phyloP scores from a whole-genome alignment of 176 grass and related monocot species.

The Carex kokanica region DNA sequence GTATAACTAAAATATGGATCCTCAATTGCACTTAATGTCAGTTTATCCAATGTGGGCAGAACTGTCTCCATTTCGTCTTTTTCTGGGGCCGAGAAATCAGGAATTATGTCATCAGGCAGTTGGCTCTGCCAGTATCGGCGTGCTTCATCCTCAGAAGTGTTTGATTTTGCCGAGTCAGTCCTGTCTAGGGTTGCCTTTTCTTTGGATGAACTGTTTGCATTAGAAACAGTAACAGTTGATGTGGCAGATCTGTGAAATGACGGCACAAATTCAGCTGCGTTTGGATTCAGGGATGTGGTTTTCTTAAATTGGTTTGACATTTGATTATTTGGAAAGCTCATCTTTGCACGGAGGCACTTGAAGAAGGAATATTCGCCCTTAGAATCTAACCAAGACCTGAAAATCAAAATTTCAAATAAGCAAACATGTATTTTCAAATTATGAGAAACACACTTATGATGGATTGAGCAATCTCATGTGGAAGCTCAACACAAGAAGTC shows the following conservation, averaged over 20 bases:
- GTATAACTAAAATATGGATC: conserved; percentile 40
- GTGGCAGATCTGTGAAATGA: conserved; percentile 55
- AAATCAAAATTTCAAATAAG: conserved; percentile 26
- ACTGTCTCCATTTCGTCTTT: conserved; percentile 54
- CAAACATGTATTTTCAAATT: background rate
- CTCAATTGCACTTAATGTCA: conserved; percentile 59
- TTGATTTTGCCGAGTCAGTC: conserved; percentile 74
- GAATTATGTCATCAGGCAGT: conserved; percentile 96
- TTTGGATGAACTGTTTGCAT: conserved; percentile 48
- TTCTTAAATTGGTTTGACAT: conserved; percentile 57
- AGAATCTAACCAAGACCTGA: conserved; percentile 70
- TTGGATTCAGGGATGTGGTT: conserved; percentile 79
- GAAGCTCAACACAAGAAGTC: background rate
- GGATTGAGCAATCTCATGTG: background rate
- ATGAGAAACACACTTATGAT: background rate
- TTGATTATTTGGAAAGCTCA: conserved; percentile 65
- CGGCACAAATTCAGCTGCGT: conserved; percentile 91
- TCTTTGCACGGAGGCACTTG: conserved; percentile 52
- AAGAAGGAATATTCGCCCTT: conserved; percentile 33
- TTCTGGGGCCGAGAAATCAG: conserved; percentile 70
- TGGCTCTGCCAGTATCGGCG: conserved; percentile 80
- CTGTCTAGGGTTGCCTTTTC: conserved; percentile 66
- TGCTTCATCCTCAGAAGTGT: conserved; percentile 88
- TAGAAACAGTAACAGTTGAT: conserved; percentile 36
- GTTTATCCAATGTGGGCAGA: conserved; percentile 62